Evolutionary conservation across 129 eudicot genomes (phyloP).

Genomic region (Mikania micrantha): DNA sequence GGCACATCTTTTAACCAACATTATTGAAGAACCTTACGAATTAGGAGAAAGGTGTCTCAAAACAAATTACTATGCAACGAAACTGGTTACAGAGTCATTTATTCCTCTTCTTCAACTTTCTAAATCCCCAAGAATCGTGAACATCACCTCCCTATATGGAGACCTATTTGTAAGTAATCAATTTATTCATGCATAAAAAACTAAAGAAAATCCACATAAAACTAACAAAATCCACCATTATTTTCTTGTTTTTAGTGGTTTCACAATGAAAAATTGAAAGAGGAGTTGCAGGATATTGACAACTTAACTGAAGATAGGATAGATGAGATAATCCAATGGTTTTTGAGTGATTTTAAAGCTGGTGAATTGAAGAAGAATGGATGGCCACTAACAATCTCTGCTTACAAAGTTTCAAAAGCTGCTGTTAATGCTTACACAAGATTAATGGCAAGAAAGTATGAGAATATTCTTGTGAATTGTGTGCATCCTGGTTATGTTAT

Average conservation of each 20-base stretch:
- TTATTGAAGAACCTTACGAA: not conserved
- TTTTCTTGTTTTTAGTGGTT: not conserved
- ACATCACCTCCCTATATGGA: not conserved
- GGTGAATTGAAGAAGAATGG: not conserved
- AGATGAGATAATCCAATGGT: not conserved
- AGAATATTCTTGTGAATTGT: not conserved
- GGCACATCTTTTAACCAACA: not conserved
- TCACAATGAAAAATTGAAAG: not conserved
- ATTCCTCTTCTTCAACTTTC: slow-evolving; percentile 1
- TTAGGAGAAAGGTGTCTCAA: slow-evolving; percentile 5
- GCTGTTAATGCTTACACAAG: not conserved
- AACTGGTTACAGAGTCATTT: slow-evolving; percentile 19
- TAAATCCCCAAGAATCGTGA: slow-evolving; percentile 10
- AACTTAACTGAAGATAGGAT: not conserved
- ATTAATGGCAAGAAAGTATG: not conserved
- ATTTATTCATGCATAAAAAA: not conserved
- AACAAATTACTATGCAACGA: slow-evolving; percentile 18
- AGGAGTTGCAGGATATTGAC: not conserved
- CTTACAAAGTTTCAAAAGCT: not conserved
- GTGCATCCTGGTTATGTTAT: not conserved
- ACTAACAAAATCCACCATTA: too few relatives aligned
- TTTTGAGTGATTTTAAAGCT: not conserved
- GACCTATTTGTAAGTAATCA: slow-evolving; percentile 1
- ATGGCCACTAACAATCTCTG: not conserved
- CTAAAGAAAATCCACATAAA: too few relatives aligned